phyloP scores from a whole-genome alignment of 345 rosid species.

The Citrus reticulata region DNA sequence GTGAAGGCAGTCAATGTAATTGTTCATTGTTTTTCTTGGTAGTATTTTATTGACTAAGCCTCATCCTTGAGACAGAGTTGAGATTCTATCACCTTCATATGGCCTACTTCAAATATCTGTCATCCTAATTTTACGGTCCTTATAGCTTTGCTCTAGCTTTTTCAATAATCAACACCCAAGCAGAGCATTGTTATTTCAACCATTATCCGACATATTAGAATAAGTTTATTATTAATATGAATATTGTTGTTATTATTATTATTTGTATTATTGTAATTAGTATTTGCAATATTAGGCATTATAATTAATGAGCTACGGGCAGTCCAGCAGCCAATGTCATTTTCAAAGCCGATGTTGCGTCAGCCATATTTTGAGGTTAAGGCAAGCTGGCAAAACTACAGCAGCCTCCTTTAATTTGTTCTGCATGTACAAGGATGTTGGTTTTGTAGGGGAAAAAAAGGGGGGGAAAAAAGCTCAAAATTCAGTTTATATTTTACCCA shows the following conservation, averaged over 20 bases:
- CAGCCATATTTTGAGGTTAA: neutral
- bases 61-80: too few species aligned
- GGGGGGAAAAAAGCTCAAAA: too few species aligned
- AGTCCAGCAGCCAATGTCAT: neutral
- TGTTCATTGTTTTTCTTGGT: neutral
- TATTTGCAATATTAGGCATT: neutral
- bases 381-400: neutral
- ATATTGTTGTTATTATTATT: neutral
- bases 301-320: too few species aligned
- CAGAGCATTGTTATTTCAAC: neutral
- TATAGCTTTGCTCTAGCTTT: neutral
- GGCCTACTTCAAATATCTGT: neutral
- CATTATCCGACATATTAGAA: neutral
- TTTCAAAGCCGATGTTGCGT: constrained; percentile 14
- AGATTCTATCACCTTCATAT: neutral
- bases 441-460: neutral
- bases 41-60: neutral
- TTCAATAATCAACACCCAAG: too few species aligned
- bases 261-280: neutral
- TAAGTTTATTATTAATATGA: neutral
- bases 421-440: neutral
- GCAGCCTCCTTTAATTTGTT: constrained; percentile 2
- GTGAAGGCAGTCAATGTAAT: neutral
- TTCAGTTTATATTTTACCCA: too few species aligned
- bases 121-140: neutral